Evolutionary conservation across 371 early-diverging fungal genomes (phyloP).

Genomic region (Umbelopsis sp.): DNA sequence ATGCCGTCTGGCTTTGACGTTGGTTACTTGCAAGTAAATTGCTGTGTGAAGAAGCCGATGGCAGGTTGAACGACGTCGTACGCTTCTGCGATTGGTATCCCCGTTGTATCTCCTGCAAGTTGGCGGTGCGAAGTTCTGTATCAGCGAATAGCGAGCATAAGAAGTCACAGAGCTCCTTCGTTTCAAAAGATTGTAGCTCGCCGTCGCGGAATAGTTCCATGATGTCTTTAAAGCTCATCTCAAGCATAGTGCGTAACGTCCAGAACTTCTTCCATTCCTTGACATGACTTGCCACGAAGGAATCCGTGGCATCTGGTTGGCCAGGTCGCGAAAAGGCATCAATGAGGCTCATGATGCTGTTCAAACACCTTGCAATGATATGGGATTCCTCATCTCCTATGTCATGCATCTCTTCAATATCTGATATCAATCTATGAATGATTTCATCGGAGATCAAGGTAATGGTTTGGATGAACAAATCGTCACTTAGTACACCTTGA

Average conservation of each 20-base stretch:
- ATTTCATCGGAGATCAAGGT: slow-evolving; percentile 53
- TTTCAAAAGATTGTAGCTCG: slow-evolving; percentile 60
- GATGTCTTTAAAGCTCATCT: slow-evolving; percentile 72
- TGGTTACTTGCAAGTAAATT: no score
- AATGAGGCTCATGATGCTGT: slow-evolving; percentile 56
- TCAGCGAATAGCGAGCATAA: slow-evolving; percentile 75
- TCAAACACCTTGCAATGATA: slow-evolving; percentile 53
- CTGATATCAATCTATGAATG: slow-evolving; percentile 48
- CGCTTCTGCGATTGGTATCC: slow-evolving; percentile 12
- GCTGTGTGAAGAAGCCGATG: not conserved
- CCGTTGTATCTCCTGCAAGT: slow-evolving; percentile 64
- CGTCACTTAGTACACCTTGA: slow-evolving; percentile 28
- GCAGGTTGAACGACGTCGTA: not conserved
- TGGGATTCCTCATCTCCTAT: slow-evolving; percentile 76
- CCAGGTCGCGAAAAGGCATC: slow-evolving; percentile 54
- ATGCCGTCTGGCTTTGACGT: not conserved
- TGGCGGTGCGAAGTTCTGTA: slow-evolving; percentile 62
- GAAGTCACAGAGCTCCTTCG: slow-evolving; percentile 56
- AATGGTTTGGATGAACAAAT: slow-evolving; percentile 37
- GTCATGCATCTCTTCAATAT: slow-evolving; percentile 60
- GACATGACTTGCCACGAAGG: slow-evolving; percentile 39
- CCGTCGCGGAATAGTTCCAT: slow-evolving; percentile 63
- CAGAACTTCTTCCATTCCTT: slow-evolving; percentile 63
- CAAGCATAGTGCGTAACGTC: slow-evolving; percentile 64
- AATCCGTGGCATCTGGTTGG: slow-evolving; percentile 38